These are phyloP conservation scores for Terana coerulea DNA, from an alignment of 768 basidiomycete species.

Conservation along the genomic window DNA sequence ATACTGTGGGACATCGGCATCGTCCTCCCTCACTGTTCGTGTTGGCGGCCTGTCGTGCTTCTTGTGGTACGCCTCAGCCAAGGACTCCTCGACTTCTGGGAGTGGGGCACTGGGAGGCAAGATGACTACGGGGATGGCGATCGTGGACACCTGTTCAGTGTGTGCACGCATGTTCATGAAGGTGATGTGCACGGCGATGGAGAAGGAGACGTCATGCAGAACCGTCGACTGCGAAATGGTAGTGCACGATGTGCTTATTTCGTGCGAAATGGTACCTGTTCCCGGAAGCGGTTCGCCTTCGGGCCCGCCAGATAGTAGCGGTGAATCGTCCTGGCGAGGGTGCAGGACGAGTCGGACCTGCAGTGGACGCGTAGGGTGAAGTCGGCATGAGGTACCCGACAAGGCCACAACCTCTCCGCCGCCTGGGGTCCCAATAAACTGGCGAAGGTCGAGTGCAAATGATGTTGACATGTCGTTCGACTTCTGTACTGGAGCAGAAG, in stretches of 20 bases:
- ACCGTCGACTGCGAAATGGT: conserved; percentile 80
- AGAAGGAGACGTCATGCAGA: conserved; percentile 79
- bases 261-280: conserved; percentile 15
- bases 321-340: conserved; percentile 24
- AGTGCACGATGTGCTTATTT: conserved; percentile 62
- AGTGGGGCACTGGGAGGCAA: conserved; percentile 76
- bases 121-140: conserved; percentile 67
- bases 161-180: conserved; percentile 70
- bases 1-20: conserved; percentile 65
- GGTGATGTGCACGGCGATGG: conserved; percentile 66
- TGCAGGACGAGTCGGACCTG: conserved; percentile 81
- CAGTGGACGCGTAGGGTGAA: conserved; percentile 72
- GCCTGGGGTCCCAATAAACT: conserved; percentile 24
- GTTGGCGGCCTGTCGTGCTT: conserved; percentile 82
- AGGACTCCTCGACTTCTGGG: conserved; percentile 67
- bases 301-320: conserved; percentile 45
- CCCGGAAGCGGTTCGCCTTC: conserved; percentile 37
- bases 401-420: conserved; percentile 59
- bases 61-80: conserved; percentile 79
- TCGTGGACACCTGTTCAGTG: conserved; percentile 61
- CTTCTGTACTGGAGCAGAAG: conserved; percentile 4
- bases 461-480: neutral
- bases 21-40: conserved; percentile 67
- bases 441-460: conserved; percentile 15
- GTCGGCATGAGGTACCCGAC: conserved; percentile 90